Percentiles rank a stretch among this genome's conserved stretches.
Evolutionary conservation across 2,329 filamentous ascomycete species (phyloP).

Genomic region (Daldinia sp.): DNA sequence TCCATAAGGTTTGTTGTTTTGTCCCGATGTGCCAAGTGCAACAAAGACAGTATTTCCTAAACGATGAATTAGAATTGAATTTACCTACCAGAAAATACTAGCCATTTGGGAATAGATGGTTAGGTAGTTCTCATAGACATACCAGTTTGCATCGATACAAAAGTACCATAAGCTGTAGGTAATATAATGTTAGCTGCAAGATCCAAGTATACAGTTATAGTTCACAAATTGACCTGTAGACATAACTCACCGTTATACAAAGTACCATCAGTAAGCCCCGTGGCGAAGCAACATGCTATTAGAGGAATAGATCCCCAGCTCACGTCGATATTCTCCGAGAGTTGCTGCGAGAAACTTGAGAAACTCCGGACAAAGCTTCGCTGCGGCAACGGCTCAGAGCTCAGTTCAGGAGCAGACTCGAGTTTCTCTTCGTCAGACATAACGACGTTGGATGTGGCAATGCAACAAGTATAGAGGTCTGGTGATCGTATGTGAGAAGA

Average conservation of each 20-base stretch:
- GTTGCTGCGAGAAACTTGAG: slow-evolving; percentile 21
- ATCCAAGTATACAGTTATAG: background rate
- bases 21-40: slow-evolving; percentile 51
- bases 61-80: background rate
- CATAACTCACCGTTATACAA: slow-evolving; percentile 40
- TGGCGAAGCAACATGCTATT: slow-evolving; percentile 41
- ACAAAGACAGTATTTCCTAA: slow-evolving; percentile 54
- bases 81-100: too few relatives aligned
- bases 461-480: background rate
- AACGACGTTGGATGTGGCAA: background rate
- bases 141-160: slow-evolving; percentile 53
- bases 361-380: slow-evolving; percentile 1
- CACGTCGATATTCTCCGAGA: slow-evolving; percentile 36
- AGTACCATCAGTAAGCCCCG: slow-evolving; percentile 44
- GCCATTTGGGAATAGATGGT: too few relatives aligned
- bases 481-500: background rate
- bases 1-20: slow-evolving; percentile 51
- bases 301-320: slow-evolving; percentile 36
- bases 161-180: slow-evolving; percentile 51
- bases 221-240: background rate
- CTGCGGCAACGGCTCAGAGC: background rate
- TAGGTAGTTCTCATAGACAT: slow-evolving; percentile 5
- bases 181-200: slow-evolving; percentile 3
- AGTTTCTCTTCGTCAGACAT: slow-evolving; percentile 41
- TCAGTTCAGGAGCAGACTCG: slow-evolving; percentile 4